Evolutionary conservation across 2,329 filamentous ascomycete genomes (phyloP), one percentile per base, ranked within the genome.

Genomic region (Emergomyces orientalis): DNA sequence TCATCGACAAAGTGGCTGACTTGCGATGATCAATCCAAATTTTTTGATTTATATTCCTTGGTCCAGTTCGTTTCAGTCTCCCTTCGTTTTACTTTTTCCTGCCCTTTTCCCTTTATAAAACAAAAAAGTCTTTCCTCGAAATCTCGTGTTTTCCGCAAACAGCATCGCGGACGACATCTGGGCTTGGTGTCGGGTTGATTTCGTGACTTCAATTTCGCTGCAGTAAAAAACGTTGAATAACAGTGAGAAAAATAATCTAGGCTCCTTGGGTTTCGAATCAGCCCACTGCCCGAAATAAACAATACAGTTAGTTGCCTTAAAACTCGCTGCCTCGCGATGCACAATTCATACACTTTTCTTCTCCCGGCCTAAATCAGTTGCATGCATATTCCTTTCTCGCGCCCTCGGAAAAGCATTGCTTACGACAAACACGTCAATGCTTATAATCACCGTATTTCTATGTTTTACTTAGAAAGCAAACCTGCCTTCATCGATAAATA

Each of bases 241-340:
- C 45, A 47, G 43, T 22, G 27, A 25, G 32, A 22, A 30, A 13
- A 32, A 19, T 27, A 41, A 39, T 60, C 41, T 60, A 51, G 61
- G 41, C 22, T 34, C 62, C 60, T 63, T 61, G 61, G 63, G 56
- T 43, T 45, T 58, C 25, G 37, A 58, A 58, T 30, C 56, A 58
- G 56, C 60, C 58, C 34, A 45, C 41, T 51, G 63, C 54, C 59
- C 61, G 60, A 41, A 41, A 58, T 49, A 63, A 63, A 47, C 59
- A 49, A 51, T 13, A 51, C 52, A 54, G 59, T 17, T 43, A 27
- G 59, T 61, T 63, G 58, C 63, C 61, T 59, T 51, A 39, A 32
- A 43, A 52, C 60, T 62, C 54, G 62, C 41, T 65, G 62, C 62
- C 63, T 63, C 49, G 61, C 59, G 22, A 63, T 63, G 59, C 61